Base-by-base conservation (phyloP, 2,329 filamentous ascomycete genomes). In the Xylaria arbuscula region DNA sequence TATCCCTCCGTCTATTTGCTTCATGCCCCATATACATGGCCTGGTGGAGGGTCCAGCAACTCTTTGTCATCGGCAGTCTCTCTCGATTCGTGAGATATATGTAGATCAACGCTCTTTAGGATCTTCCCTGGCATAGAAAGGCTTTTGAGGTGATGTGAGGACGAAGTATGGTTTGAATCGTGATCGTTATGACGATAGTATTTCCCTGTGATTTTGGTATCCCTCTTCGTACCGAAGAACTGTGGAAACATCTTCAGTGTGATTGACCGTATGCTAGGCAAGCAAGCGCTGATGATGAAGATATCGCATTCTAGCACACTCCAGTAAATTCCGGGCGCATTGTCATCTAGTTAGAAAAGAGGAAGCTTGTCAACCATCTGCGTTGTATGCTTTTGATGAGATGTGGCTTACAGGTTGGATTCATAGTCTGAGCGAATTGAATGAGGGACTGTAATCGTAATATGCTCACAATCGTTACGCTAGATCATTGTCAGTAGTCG, bases 301-400 rank as follows among this genome's bases (percentile, higher is more conserved):
- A 66, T 57, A 42, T 66, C 64, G 40, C 64, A 66, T 28, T 66
- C 64, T 11, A 66, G 24, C 6, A 66, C 64, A 45, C 64, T 66
- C 64, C 64, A 66, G 58, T 66, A 66, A 13, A 66, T n/a, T 3
- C 45, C 64, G 22, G 45, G 45, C 10, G 64, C 50, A 51, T 66
- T 66, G 10, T 66, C 64, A 22, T 66, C 63, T 61, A n/a, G 47
- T 11, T 17, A 2, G 22, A 9, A 28, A 24, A 32, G 17, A 22
- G 40, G 7, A 28, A 42, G 32, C n/a, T 9, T 28, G n/a, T 47
- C 15, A 36, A 36, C n/a, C n/a, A 42, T 15, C 36, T 51, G 34
- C 7, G 24, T 6, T 45, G 15, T 10, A 36, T 22, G 28, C 2
- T 58, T 17, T 38, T 28, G 10, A 64, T 11, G 42, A 51, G 42